Conservation (phyloP, 306 rosid species). For the Begonia masoniana region DNA sequence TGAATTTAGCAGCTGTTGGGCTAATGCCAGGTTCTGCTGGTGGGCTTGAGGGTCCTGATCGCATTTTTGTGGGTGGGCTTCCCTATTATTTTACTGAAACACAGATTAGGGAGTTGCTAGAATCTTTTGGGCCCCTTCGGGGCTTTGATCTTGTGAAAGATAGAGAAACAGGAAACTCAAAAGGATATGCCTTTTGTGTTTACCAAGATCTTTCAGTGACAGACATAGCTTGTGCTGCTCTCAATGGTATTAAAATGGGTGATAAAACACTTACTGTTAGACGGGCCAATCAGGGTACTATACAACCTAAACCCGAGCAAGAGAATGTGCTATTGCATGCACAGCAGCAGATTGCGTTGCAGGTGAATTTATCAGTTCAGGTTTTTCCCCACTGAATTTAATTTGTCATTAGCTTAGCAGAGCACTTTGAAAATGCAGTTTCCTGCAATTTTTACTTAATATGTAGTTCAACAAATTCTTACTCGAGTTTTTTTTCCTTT, state of each 20-base stretch:
- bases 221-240: constrained; percentile 91
- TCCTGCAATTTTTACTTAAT: no score
- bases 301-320: constrained; percentile 91
- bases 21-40: constrained; percentile 78
- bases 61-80: constrained; percentile 85
- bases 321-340: constrained; percentile 74
- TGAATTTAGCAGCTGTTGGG: constrained; percentile 68
- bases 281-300: constrained; percentile 84
- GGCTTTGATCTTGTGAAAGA: constrained; percentile 92
- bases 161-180: constrained; percentile 84
- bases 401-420: no score
- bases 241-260: constrained; percentile 94
- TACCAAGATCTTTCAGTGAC: constrained; percentile 90
- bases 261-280: constrained; percentile 90
- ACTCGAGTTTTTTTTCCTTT: no score
- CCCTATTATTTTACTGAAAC: constrained; percentile 86
- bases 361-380: constrained; percentile 27
- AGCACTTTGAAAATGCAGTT: no score
- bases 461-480: no score
- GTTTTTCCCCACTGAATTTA: no score
- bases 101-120: constrained; percentile 80
- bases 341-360: constrained; percentile 86
- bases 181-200: constrained; percentile 95
- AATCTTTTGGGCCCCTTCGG: constrained; percentile 84
- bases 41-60: constrained; percentile 90